These are phyloP conservation scores for Kuraishia capsulata DNA, from an alignment of 805 yeast species.

Conservation along the genomic window DNA sequence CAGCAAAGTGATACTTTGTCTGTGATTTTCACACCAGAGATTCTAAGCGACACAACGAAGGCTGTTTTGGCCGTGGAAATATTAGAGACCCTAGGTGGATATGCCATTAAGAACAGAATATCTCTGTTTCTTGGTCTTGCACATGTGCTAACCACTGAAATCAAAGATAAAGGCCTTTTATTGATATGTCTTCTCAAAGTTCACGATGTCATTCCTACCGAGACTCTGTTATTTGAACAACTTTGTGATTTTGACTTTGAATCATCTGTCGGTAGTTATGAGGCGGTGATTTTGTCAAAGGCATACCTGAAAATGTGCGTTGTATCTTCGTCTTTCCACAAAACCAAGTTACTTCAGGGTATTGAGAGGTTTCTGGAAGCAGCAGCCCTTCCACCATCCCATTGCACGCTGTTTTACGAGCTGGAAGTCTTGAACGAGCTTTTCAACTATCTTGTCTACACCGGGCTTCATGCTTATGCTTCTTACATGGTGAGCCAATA, in stretches of 20 bases:
- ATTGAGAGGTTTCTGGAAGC: neutral
- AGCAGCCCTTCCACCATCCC: neutral
- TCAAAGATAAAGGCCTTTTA: neutral
- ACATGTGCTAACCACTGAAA: neutral
- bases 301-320: neutral
- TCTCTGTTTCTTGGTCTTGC: neutral
- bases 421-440: constrained; percentile 17
- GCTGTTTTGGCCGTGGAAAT: neutral
- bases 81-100: neutral
- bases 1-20: neutral
- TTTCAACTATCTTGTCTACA: constrained; percentile 11
- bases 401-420: constrained; percentile 14
- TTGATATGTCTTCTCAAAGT: neutral
- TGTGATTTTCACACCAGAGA: neutral
- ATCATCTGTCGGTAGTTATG: neutral
- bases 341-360: neutral
- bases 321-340: constrained; percentile 1
- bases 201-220: neutral
- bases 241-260: neutral
- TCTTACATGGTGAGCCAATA: constrained; percentile 1
- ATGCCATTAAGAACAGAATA: neutral
- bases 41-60: neutral
- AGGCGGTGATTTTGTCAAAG: neutral
- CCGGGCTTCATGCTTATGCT: neutral
- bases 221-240: neutral